Evolutionary conservation across 2,329 filamentous ascomycete genomes (phyloP).

Genomic region (Sclerotinia subarctica): DNA sequence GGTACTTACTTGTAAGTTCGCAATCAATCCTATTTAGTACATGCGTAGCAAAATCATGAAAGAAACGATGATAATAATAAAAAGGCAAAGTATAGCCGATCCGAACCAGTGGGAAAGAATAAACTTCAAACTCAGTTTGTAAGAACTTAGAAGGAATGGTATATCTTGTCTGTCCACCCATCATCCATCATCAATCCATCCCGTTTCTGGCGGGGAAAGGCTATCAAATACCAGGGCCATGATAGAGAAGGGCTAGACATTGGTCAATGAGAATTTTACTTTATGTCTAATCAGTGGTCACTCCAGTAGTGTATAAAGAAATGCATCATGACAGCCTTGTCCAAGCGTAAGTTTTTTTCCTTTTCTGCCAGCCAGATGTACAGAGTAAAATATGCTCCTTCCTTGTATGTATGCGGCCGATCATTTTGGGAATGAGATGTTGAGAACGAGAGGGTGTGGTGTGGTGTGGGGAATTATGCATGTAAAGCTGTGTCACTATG

Average conservation of each 20-base stretch:
- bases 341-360: not conserved
- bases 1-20: too few species aligned
- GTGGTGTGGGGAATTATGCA: constrained; percentile 11
- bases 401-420: not conserved
- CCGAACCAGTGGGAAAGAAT: not conserved
- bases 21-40: not conserved
- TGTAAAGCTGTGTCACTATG: constrained; percentile 14
- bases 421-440: not conserved
- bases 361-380: not conserved
- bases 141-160: not conserved
- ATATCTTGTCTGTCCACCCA: not conserved
- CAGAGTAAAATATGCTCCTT: too few species aligned
- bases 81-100: not conserved
- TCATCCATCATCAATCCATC: not conserved
- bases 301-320: not conserved
- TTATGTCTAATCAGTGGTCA: not conserved
- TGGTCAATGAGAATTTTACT: not conserved
- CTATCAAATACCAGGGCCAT: not conserved
- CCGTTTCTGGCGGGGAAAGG: not conserved
- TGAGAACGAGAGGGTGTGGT: not conserved
- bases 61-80: too few species aligned
- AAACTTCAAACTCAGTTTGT: not conserved
- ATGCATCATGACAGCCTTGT: constrained; percentile 9
- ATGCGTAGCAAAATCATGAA: too few species aligned
- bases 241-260: not conserved